These are phyloP conservation scores for Brassica cretica DNA, from an alignment of 345 rosid genomes.

Conservation along the genomic window DNA sequence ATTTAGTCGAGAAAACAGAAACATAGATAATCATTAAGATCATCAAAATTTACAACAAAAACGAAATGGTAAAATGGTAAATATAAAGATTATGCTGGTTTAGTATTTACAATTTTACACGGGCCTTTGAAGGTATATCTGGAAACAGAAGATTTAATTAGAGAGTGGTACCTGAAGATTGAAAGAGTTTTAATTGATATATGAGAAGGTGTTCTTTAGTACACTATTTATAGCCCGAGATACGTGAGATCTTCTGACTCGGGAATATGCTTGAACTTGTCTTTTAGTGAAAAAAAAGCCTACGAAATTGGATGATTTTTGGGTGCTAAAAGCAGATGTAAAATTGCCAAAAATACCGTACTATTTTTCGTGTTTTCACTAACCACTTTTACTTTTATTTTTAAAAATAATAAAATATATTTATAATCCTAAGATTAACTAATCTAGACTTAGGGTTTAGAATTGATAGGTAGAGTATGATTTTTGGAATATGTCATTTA, in stretches of 20 bases:
- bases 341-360: too few relatives aligned
- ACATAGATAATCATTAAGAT: neutral
- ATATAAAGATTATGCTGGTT: neutral
- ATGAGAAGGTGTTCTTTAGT: constrained; percentile 14
- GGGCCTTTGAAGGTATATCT: constrained; percentile 3
- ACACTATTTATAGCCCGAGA: constrained; percentile 26
- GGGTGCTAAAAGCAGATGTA: neutral
- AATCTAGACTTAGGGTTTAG: too few relatives aligned
- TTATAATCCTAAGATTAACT: too few relatives aligned
- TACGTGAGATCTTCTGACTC: constrained; percentile 5
- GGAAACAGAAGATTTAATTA: neutral
- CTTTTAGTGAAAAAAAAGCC: neutral
- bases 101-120: neutral
- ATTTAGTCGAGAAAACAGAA: neutral
- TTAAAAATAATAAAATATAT: too few relatives aligned
- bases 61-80: neutral
- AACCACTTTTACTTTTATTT: too few relatives aligned
- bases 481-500: too few relatives aligned
- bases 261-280: constrained; percentile 14
- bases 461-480: too few relatives aligned
- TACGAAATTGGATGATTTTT: neutral
- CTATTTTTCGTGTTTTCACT: too few relatives aligned
- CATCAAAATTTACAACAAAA: neutral
- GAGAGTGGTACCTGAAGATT: constrained; percentile 15
- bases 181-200: constrained; percentile 16